A percentile compares a stretch with the other conserved stretches of the same genome.
Conservation (phyloP, 306 rosid genomes). For the Cucurbita ficifolia region DNA sequence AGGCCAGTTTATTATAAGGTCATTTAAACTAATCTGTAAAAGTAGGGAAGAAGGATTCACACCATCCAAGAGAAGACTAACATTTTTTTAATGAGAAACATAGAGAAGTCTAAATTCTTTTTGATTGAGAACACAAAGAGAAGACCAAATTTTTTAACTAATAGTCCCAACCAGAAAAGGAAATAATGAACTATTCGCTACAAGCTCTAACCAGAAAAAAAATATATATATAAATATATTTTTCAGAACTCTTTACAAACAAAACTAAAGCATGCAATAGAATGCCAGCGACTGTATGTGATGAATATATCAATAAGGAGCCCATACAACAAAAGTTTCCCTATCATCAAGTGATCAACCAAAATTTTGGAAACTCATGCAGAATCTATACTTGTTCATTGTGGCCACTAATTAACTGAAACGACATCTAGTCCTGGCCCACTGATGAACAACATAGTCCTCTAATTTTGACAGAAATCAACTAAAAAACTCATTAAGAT, state of each 20-base stretch:
- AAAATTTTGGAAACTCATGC: not conserved
- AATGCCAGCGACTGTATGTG: not conserved
- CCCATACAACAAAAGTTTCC: not conserved
- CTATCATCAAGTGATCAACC: not conserved
- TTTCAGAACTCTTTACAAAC: not conserved
- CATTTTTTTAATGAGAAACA: too few species aligned
- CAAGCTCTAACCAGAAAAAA: not conserved
- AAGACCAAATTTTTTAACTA: not conserved
- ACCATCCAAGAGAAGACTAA: not conserved
- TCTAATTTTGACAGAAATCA: not conserved
- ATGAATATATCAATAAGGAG: not conserved
- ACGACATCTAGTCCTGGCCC: not conserved
- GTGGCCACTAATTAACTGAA: not conserved
- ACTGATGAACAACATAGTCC: not conserved
- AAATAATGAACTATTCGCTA: not conserved
- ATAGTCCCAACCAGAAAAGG: not conserved
- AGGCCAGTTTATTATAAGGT: not conserved
- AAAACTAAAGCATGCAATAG: not conserved
- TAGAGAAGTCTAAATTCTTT: not conserved
- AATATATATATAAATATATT: too few species aligned
- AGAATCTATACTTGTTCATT: not conserved
- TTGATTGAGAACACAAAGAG: not conserved
- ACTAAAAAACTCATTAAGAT: not conserved
- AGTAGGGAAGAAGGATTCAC: not conserved
- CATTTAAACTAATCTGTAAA: not conserved